Base-by-base conservation (phyloP, 345 rosid species). In the Eucalyptus paniculata region DNA sequence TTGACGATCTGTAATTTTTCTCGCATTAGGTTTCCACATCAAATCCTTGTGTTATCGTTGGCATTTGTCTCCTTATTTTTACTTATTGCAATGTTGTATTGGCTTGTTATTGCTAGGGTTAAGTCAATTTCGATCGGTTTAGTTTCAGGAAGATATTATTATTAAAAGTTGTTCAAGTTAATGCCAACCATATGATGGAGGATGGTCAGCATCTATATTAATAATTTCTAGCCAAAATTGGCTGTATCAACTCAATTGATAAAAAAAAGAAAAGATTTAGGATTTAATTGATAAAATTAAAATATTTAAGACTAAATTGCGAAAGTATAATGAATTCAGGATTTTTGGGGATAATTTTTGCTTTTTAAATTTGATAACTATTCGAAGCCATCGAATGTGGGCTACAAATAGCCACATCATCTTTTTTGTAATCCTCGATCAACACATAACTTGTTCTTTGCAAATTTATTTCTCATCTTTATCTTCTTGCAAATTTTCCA, bases 1-100 rank as follows among this genome's bases (percentile, higher is more conserved):
- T 9, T 1, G 12, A 24, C 3, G 13, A 56, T 56, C 0, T 10
- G 19, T 56, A 10, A 56, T 56, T 56, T 56, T 56, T 56, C 13
- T 0, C 0, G 0, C 6, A 56, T 9, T 56, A 56, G 6, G 62
- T 56, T 56, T 24, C 6, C 62, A 23, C 0, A 0, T 56, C 28
- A 56, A 56, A 56, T 56, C 62, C 62, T 56, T 56, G 62, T 24
- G 30, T 24, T 24, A 56, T 56, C 0, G 3, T 23, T 56, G 12
- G 62, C 62, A 56, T 56, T 56, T 56, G 12, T 56, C 62, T 56
- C 6, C 5, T 23, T 9, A 56, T 54, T 1, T 9, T 23, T 1
- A 53, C 56, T 53, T 53, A 3, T 53, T 53, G 10, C 5, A 5
- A 53, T 53, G 2, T 53, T 53, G 56, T 53, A 53, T 19, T 9